Base-by-base conservation (phyloP, 495 filamentous ascomycete genomes). In the Tuber aestivum region DNA sequence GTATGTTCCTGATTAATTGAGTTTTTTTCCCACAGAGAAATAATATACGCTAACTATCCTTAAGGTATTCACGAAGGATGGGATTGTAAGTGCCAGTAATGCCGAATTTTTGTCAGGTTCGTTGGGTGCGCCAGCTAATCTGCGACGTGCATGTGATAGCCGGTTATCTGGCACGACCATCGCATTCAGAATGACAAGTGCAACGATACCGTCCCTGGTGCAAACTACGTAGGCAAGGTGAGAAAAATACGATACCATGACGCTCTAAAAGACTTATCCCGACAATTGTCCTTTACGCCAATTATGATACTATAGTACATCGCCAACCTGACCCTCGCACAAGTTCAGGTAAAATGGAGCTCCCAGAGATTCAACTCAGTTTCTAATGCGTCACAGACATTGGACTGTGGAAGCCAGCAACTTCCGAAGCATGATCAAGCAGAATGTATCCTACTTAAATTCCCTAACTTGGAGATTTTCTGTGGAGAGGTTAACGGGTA, bases 141-240 rank as follows among this genome's bases (percentile, higher is more conserved):
- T n/a, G 72, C 45, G 44, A 12, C 21, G n/a, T 32, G 41, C 44
- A 27, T 50, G 32, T 16, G 37, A 70, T 72, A 83, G 81, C 79
- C 82, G 35, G 82, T 83, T 2, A 77, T 83, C 37, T 83, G 82
- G 82, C 82, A 83, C 45, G 82, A 83, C 72, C 82, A 83, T 69
- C 71, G 74, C 72, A 83, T 83, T 41, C 38, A 42, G 41, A 74
- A 40, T 23, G 70, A 75, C 1, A 83, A 83, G 68, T 83, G 82
- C 70, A 76, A 70, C 16, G 82, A 83, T 48, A 83, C 81, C 38
- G 71, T 76, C 20, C 72, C 77, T 35, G 56, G 69, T 27, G 80
- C 81, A 41, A 74, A 80, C 69, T 83, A 81, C 27, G 82, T 83
- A 35, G 82, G 82, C 41, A 75, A 82, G 37, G 78, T 79, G 20